phyloP scores from a whole-genome alignment of 2,329 filamentous ascomycete species.

The Grosmannia huntii region DNA sequence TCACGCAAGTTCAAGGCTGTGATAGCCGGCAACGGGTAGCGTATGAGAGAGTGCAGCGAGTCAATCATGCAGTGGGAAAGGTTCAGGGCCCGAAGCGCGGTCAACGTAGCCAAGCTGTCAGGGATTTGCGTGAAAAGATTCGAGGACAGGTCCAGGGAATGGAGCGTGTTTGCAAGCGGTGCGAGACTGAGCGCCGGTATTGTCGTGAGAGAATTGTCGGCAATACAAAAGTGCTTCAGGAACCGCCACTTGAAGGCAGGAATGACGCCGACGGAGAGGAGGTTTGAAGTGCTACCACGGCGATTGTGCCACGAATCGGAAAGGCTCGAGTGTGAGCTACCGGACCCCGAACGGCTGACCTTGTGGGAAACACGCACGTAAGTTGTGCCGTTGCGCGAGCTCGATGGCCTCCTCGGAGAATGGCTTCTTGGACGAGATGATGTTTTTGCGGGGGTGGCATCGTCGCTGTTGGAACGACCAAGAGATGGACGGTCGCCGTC shows the following conservation, averaged over 20 bases:
- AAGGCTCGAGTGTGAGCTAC: conserved; percentile 76
- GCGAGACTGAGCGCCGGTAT: conserved; percentile 63
- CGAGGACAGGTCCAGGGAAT: conserved; percentile 82
- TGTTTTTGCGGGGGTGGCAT: conserved; percentile 24
- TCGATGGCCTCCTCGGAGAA: conserved; percentile 66
- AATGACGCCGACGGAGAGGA: conserved; percentile 57
- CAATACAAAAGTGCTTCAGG: conserved; percentile 77
- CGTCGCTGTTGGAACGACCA: conserved; percentile 34
- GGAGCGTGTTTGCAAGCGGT: conserved; percentile 75
- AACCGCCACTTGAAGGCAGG: conserved; percentile 91
- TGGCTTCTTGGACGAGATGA: conserved; percentile 54
- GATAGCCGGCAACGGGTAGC: conserved; percentile 82
- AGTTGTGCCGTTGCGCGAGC: conserved; percentile 54
- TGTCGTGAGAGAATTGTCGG: conserved; percentile 80
- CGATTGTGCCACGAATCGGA: conserved; percentile 52
- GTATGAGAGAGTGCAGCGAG: conserved; percentile 73
- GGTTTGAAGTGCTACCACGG: conserved; percentile 65
- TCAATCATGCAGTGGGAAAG: conserved; percentile 97
- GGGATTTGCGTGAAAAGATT: conserved; percentile 94
- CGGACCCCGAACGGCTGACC: conserved; percentile 75
- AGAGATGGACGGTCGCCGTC: conserved; percentile 30
- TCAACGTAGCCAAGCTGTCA: conserved; percentile 75
- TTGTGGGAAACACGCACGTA: conserved; percentile 59
- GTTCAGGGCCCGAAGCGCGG: conserved; percentile 81
- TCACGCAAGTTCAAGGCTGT: conserved; percentile 82